Evolutionary conservation across 2,329 filamentous ascomycete species (phyloP).

Genomic region (Cordyceps sp.): DNA sequence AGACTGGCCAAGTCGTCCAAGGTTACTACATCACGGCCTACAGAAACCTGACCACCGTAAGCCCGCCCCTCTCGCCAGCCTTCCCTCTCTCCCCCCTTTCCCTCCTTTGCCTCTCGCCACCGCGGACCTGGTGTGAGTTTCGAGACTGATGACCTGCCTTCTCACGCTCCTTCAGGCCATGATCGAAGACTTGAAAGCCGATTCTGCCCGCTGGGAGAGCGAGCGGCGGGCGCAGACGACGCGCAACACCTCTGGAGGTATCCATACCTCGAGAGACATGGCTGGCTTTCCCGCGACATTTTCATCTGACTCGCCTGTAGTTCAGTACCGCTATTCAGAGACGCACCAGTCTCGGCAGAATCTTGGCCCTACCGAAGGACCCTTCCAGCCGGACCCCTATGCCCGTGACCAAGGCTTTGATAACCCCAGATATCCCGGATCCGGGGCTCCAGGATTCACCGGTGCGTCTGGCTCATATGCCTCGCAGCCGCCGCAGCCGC

Average conservation of each 20-base stretch:
- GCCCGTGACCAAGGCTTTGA: constrained; percentile 24
- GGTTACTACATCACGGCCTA: constrained; percentile 70
- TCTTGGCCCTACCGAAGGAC: constrained; percentile 26
- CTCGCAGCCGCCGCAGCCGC: constrained; percentile 2
- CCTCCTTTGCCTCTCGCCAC: too few species aligned
- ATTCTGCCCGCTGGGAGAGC: constrained; percentile 44
- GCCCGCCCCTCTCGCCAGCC: constrained; percentile 14
- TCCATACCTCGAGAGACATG: constrained; percentile 33
- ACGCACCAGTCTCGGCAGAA: constrained; percentile 30
- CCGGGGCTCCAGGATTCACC: constrained; percentile 30
- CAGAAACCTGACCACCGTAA: constrained; percentile 61
- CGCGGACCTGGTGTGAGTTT: too few species aligned
- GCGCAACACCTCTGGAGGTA: constrained; percentile 40
- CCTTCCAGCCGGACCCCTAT: constrained; percentile 18
- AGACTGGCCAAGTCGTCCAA: constrained; percentile 42
- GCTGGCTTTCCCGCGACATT: constrained; percentile 29
- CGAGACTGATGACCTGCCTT: too few species aligned
- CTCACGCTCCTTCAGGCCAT: constrained; percentile 30
- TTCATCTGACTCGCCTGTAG: constrained; percentile 42
- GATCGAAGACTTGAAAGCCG: constrained; percentile 46
- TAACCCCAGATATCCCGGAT: constrained; percentile 31
- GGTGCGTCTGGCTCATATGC: constrained; percentile 22
- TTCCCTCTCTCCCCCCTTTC: not conserved
- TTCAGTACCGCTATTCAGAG: constrained; percentile 39
- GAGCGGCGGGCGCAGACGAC: constrained; percentile 39